Base-by-base conservation (phyloP, 2,329 filamentous ascomycete genomes). In the Westerdykella aurantiaca region DNA sequence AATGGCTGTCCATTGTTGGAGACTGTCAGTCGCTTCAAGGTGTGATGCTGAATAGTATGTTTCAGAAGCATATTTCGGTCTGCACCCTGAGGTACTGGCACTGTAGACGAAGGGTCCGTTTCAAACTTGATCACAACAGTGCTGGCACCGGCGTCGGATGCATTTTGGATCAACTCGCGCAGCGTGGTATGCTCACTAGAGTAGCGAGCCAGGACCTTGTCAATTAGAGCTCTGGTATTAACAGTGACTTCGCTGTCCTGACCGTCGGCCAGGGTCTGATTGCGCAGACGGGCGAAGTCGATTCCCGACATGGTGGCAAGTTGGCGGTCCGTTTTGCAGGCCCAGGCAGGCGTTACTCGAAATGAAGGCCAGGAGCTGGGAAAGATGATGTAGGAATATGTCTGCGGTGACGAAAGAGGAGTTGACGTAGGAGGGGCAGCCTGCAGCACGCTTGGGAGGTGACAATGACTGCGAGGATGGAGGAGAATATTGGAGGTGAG, bases 211-310 rank as follows among this genome's bases (percentile, higher is more conserved):
- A 98, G 79, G 10, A 98, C 91, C 69, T 98, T 98, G 72, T 97
- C 94, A 63, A 98, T 98, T 57, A 98, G 71, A 35, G 93, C 93
- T 61, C 94, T 80, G 39, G 93, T 98, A 64, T 98, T 95, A 61
- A 98, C 93, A 0, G 93, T 98, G 44, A 98, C 93, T 34, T 93
- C 93, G 69, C 97, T 93, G 68, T 97, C 93, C 57, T 95, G 88
- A 48, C 89, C 86, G 53, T 87, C 87, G 45, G 88, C 85, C 72
- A 98, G 80, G 21, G 93, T 93, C 58, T 88, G 86, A 55, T 91
- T 89, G 61, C 88, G 86, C 52, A 98, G 76, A 61, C 84, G 76
- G 61, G 76, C 76, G 57, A 78, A 80, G 55, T 82, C 78, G 46
- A 77, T 58, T 2, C 52, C 39, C 39, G 64, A 60, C 65, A 68